Base-by-base conservation (phyloP, 1,139 yeast genomes). In the Candida tetrigidarum region DNA sequence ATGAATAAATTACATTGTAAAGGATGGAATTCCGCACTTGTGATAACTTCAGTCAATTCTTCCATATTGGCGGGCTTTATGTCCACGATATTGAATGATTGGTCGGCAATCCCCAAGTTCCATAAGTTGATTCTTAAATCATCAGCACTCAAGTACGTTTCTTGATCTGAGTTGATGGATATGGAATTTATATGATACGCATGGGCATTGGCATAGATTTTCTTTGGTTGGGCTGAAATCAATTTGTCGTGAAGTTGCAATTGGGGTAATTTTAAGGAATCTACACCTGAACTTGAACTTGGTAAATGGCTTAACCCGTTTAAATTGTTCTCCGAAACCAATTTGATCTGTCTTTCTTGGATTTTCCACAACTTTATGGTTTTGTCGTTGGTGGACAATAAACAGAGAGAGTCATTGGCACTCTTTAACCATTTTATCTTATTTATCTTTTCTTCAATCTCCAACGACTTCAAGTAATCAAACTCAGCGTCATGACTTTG, bases 401-500 rank as follows among this genome's bases (percentile, higher is more conserved):
- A 73, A 62, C 88, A 90, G 60, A 92, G 93, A 11, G 97, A 88
- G 63, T 87, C 84, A 67, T 90, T 92, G 47, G 86, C 86, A 52
- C 96, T 83, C 59, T 81, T 84, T 62, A 96, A 81, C 99, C 99
- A 95, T 69, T 91, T 91, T 64, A 95, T 92, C 70, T 93, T 93
- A 72, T 95, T 95, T 66, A 95, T 95, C 67, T 93, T 93, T 69
- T 95, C 99, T 69, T 95, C 99, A 60, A 95, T 95, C 68, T 95
- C 99, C 55, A 95, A 76, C 28, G 96, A 87, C 69, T 95, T 95
- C 56, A 95, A 76, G 69, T 95, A 95, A 70, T 93, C 99, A 62
- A 95, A 95, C 67, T 95, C 99, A 8, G 99, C 97, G 66, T 95
- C 99, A 68, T 95, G 99, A 62, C 93, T 83, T 72, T 95, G 99